Evolutionary conservation across 2,329 filamentous ascomycete species (phyloP).

Genomic region (Tolypocladium paradoxum): DNA sequence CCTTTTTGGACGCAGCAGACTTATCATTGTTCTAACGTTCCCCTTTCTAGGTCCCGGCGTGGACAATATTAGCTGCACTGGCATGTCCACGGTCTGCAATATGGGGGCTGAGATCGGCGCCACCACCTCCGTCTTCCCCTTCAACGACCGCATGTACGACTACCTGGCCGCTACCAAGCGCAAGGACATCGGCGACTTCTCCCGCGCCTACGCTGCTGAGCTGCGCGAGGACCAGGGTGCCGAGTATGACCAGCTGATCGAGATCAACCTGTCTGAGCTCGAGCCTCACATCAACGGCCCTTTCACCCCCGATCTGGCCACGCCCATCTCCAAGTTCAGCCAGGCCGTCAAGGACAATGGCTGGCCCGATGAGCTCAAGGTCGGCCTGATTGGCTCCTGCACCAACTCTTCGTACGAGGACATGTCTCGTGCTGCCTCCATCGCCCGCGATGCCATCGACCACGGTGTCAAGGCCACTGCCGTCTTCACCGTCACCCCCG

Average conservation of each 20-base stretch:
- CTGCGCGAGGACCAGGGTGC: constrained; percentile 60
- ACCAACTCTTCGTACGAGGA: constrained; percentile 99
- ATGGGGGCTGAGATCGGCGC: constrained; percentile 89
- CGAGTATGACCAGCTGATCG: constrained; percentile 82
- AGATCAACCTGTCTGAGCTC: constrained; percentile 78
- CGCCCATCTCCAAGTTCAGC: constrained; percentile 83
- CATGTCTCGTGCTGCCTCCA: constrained; percentile 92
- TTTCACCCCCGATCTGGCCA: constrained; percentile 91
- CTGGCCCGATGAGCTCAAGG: constrained; percentile 86
- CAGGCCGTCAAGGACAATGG: constrained; percentile 70
- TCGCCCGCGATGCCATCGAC: constrained; percentile 80
- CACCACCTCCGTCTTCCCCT: constrained; percentile 94
- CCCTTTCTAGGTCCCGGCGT: constrained; percentile 65
- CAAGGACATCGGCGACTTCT: constrained; percentile 79
- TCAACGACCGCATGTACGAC: constrained; percentile 85
- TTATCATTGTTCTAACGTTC: no score
- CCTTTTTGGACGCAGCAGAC: no score
- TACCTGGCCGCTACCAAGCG: constrained; percentile 91
- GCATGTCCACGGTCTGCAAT: constrained; percentile 85
- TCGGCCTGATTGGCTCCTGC: constrained; percentile 92
- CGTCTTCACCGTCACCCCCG: constrained; percentile 92
- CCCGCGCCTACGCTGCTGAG: constrained; percentile 64
- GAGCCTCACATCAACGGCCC: constrained; percentile 97
- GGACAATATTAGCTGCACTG: constrained; percentile 78
- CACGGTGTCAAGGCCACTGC: constrained; percentile 85